Conservation (phyloP, 176 grass and related monocot genomes). For the Olyra latifolia region DNA sequence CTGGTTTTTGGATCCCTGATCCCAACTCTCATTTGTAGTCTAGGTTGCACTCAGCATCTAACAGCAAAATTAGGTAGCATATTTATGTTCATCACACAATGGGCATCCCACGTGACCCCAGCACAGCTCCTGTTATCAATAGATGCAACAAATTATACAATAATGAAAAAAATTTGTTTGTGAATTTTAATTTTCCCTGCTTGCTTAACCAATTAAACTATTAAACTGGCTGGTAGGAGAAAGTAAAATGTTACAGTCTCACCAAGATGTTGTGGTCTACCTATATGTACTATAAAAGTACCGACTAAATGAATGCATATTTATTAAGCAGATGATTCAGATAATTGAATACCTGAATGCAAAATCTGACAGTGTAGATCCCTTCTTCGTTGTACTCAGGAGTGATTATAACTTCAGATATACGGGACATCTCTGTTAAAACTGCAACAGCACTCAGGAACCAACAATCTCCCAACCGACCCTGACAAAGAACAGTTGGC, state of each 20-base stretch:
- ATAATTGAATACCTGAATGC: slow-evolving; percentile 79
- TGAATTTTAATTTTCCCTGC: not conserved
- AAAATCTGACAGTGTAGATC: slow-evolving; percentile 96
- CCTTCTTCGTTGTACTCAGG: slow-evolving; percentile 96
- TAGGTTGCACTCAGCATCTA: not conserved
- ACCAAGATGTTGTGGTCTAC: not conserved
- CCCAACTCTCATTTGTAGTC: not conserved
- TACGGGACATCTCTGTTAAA: slow-evolving; percentile 80
- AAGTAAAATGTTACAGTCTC: slow-evolving; percentile 19
- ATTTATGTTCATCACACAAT: slow-evolving; percentile 1
- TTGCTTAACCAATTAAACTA: slow-evolving; percentile 22
- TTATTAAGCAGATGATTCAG: slow-evolving; percentile 11
- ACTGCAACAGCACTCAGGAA: slow-evolving; percentile 98
- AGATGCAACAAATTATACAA: slow-evolving; percentile 3
- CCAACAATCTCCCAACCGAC: slow-evolving; percentile 97
- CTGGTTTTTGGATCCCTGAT: too few relatives aligned
- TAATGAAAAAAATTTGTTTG: not conserved
- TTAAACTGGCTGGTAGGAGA: not conserved
- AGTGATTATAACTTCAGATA: slow-evolving; percentile 99
- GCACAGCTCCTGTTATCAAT: slow-evolving; percentile 1
- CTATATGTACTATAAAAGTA: slow-evolving; percentile 25
- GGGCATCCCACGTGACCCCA: not conserved
- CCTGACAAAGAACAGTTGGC: slow-evolving; percentile 57
- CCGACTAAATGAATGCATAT: not conserved
- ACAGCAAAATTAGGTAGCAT: not conserved